Evolutionary conservation across 768 basidiomycete genomes (phyloP).

Genomic region (Xerocomellus intermedius): DNA sequence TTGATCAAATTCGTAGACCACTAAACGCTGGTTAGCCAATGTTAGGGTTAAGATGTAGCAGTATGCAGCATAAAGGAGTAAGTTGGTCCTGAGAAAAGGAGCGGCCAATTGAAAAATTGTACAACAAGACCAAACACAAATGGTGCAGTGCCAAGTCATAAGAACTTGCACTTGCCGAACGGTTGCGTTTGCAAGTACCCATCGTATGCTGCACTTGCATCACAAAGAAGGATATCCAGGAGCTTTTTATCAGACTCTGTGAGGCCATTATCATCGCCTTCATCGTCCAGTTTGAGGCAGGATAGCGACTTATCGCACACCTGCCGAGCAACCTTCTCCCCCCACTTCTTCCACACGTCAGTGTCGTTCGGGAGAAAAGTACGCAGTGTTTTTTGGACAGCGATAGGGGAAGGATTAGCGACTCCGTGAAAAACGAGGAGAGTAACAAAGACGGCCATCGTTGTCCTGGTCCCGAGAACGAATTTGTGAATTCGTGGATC

Average conservation of each 20-base stretch:
- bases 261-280: not conserved
- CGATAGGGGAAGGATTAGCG: not conserved
- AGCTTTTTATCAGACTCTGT: not conserved
- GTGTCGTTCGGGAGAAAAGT: slow-evolving; percentile 23
- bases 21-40: too few species aligned
- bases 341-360: slow-evolving; percentile 21
- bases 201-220: slow-evolving; percentile 15
- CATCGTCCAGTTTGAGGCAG: slow-evolving; percentile 2
- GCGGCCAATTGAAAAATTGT: too few species aligned
- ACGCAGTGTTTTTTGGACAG: slow-evolving; percentile 11
- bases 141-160: not conserved
- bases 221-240: slow-evolving; percentile 15
- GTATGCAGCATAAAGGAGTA: not conserved
- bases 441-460: slow-evolving; percentile 12
- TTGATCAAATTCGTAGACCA: too few species aligned
- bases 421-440: slow-evolving; percentile 13
- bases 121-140: not conserved
- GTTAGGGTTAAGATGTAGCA: too few species aligned
- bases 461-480: slow-evolving; percentile 16
- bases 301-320: slow-evolving; percentile 7
- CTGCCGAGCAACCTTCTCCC: slow-evolving; percentile 12
- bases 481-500: slow-evolving; percentile 12
- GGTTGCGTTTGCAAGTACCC: slow-evolving; percentile 2
- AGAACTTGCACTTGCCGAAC: not conserved
- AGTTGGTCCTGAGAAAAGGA: not conserved